A percentile compares a stretch with the other conserved stretches of the same genome.
Conservation (phyloP, 257 asterid genomes). For the Solanum phureja region DNA sequence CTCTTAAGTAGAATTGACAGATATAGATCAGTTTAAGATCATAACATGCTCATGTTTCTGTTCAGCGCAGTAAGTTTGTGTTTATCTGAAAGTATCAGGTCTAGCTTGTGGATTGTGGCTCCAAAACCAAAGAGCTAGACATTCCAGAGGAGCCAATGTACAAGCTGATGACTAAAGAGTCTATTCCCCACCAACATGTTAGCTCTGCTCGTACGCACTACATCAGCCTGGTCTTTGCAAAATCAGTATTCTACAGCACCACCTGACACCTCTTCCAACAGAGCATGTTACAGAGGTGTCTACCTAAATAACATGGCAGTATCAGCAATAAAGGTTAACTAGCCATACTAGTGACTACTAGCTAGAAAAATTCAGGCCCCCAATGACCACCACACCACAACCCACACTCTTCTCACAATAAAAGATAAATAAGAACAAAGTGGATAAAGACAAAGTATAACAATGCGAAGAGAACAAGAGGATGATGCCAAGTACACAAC, state of each 20-base stretch:
- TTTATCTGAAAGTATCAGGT: background rate
- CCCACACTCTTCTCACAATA: background rate
- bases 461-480: background rate
- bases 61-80: background rate
- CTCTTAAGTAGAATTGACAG: background rate
- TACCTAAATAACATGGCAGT: background rate
- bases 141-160: background rate
- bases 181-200: background rate
- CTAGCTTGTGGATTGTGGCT: background rate
- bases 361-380: background rate
- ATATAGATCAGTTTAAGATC: background rate
- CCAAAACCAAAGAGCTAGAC: background rate
- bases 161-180: background rate
- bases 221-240: background rate
- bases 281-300: background rate
- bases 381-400: background rate
- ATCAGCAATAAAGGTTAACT: background rate
- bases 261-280: background rate
- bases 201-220: background rate
- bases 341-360: background rate
- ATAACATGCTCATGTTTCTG: background rate
- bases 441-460: background rate
- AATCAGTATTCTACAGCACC: background rate
- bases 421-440: background rate
- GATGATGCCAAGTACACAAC: background rate